Evolutionary conservation across 805 yeast species (phyloP).

Genomic region (Jamesozyma rosinii): DNA sequence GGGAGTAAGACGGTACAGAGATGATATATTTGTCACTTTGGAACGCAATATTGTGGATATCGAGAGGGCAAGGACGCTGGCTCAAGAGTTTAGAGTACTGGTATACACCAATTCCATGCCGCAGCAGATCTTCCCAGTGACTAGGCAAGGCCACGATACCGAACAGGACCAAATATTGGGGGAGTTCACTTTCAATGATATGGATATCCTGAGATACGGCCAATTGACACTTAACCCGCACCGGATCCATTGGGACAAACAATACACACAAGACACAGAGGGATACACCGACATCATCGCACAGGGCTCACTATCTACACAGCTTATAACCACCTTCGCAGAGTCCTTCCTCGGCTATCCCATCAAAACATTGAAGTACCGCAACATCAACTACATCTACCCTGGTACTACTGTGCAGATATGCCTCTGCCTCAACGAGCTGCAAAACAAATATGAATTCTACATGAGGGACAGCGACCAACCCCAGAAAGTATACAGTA

Average conservation of each 20-base stretch:
- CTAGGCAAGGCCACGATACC: not conserved
- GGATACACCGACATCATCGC: constrained; percentile 52
- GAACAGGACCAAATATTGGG: constrained; percentile 1
- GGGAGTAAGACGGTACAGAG: constrained; percentile 31
- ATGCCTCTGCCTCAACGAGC: not conserved
- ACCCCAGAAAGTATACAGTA: constrained; percentile 1
- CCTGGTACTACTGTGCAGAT: constrained; percentile 25
- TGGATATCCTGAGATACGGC: constrained; percentile 48
- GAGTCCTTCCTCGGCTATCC: constrained; percentile 12
- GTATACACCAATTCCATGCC: constrained; percentile 45
- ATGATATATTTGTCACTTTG: constrained; percentile 45
- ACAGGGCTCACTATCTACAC: constrained; percentile 75
- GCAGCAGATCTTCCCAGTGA: not conserved
- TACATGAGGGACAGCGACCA: constrained; percentile 48
- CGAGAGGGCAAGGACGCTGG: constrained; percentile 17
- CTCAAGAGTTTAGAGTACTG: constrained; percentile 50
- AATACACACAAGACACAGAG: constrained; percentile 47
- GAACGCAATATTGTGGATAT: constrained; percentile 36
- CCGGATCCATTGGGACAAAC: constrained; percentile 62
- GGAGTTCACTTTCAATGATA: constrained; percentile 31
- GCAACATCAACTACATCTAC: constrained; percentile 37
- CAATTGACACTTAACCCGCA: constrained; percentile 78
- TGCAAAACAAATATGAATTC: constrained; percentile 32
- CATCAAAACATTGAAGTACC: constrained; percentile 33
- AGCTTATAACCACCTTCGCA: constrained; percentile 49